Evolutionary conservation across 345 rosid genomes (phyloP).

Genomic region (Jatropha curcas): DNA sequence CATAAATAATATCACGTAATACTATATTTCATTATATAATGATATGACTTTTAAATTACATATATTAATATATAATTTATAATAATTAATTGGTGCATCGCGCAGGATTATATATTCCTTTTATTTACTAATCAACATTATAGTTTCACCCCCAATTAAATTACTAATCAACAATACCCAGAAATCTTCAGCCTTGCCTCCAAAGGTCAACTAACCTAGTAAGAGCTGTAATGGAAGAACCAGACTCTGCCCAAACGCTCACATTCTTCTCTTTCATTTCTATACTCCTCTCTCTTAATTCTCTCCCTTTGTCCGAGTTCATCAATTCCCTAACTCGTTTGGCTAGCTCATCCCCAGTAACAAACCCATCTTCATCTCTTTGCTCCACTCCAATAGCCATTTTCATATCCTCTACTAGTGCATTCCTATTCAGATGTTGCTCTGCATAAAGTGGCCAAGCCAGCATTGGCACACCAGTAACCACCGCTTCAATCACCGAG

Average conservation of each 20-base stretch:
- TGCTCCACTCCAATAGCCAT: conserved; percentile 23
- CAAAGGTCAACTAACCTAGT: background rate
- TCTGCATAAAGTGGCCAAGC: conserved; percentile 41
- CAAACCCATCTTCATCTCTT: conserved; percentile 21
- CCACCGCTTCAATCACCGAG: conserved; percentile 36
- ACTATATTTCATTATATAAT: too few species aligned
- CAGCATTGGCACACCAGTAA: conserved; percentile 32
- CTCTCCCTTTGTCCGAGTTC: conserved; percentile 17
- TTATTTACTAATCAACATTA: too few species aligned
- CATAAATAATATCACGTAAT: too few species aligned
- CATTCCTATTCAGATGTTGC: conserved; percentile 25
- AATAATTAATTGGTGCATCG: too few species aligned
- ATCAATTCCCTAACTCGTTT: conserved; percentile 16
- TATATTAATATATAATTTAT: too few species aligned
- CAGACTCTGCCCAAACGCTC: conserved; percentile 19
- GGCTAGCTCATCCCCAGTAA: conserved; percentile 23
- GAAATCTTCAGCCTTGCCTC: background rate
- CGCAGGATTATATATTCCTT: too few species aligned
- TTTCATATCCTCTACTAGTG: conserved; percentile 34
- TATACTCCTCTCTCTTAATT: conserved; percentile 11
- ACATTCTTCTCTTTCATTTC: conserved; percentile 7
- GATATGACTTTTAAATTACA: too few species aligned
- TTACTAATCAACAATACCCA: too few species aligned
- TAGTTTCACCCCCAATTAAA: too few species aligned
- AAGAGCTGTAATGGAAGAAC: conserved; percentile 20